Base-by-base conservation (phyloP, 140 eudicot species). In the Oenanthe javanica region DNA sequence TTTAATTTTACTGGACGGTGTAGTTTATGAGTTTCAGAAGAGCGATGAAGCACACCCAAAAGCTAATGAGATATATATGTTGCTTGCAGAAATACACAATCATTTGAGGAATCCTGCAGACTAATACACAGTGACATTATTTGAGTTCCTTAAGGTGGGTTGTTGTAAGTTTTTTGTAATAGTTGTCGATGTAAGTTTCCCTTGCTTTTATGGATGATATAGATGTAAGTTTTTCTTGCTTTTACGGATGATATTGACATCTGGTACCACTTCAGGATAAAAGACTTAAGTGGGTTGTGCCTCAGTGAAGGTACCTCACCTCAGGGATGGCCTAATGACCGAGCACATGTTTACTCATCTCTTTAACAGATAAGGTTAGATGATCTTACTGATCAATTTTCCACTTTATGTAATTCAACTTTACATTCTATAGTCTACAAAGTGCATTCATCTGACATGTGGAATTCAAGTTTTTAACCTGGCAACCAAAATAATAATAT, bases 1-100 rank as follows among this genome's bases (percentile, higher is more conserved):
- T 66, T 85, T 72, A 57, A 77, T 85, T 51, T 83, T 78, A 67
- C 4, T 82, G 51, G 83, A 78, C 36, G 83, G 82, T 11, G 81
- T 50, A 43, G 85, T 82, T 82, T 79, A 85, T 79, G 83, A 79
- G 16, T 85, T 85, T 54, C 75, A 70, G 42, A 79, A 75, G 67
- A 85, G 87, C 9, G 87, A 85, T 77, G 71, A 79, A 23, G 67
- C 85, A 18, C 82, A 78, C 47, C 81, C 80, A 59, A 59, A 78
- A 27, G 31, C 77, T 55, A 73, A 78, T 72, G 82, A 49, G 27
- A 71, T 85, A 59, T 69, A 77, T 25, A 14, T 10, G n/a, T 36
- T 71, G 50, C 79, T 85, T 0, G 57, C 54, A 10, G 57, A 31
- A 72, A 36, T 85, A 73, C 78, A 42, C 38, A 73, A 69, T 36